Conservation (phyloP, 495 filamentous ascomycete genomes). For the Penicillium alfredii region DNA sequence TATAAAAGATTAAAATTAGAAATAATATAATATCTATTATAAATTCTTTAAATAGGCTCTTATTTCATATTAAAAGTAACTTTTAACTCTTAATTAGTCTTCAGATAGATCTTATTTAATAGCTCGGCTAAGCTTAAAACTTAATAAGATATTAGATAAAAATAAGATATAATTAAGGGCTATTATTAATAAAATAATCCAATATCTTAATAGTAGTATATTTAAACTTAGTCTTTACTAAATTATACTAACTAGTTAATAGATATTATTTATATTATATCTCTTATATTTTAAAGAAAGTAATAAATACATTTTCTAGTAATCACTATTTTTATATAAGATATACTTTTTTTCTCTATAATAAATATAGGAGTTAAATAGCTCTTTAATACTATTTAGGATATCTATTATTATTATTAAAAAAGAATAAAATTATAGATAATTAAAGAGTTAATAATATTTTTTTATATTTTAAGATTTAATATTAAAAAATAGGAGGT, state of each 20-base stretch:
- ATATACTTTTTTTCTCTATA: slow-evolving; percentile 1
- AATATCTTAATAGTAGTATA: slow-evolving; percentile 2
- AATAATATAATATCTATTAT: slow-evolving; percentile 1
- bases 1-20: slow-evolving; percentile 4
- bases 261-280: slow-evolving; percentile 1
- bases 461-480: slow-evolving; percentile 2
- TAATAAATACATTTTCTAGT: not conserved
- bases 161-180: too few species aligned
- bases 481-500: not conserved
- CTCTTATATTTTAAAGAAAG: not conserved
- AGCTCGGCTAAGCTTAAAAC: too few species aligned
- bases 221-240: not conserved
- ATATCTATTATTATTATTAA: not conserved
- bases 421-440: too few species aligned
- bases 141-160: slow-evolving; percentile 1
- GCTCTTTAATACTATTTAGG: not conserved
- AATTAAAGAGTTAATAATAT: slow-evolving; percentile 1
- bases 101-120: too few species aligned
- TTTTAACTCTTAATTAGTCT: too few species aligned
- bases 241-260: too few species aligned
- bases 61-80: slow-evolving; percentile 1
- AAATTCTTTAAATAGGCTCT: slow-evolving; percentile 1
- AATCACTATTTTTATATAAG: too few species aligned
- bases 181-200: not conserved
- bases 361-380: not conserved